Evolutionary conservation across 306 rosid genomes (phyloP).

Genomic region (Psophocarpus tetragonolobus): DNA sequence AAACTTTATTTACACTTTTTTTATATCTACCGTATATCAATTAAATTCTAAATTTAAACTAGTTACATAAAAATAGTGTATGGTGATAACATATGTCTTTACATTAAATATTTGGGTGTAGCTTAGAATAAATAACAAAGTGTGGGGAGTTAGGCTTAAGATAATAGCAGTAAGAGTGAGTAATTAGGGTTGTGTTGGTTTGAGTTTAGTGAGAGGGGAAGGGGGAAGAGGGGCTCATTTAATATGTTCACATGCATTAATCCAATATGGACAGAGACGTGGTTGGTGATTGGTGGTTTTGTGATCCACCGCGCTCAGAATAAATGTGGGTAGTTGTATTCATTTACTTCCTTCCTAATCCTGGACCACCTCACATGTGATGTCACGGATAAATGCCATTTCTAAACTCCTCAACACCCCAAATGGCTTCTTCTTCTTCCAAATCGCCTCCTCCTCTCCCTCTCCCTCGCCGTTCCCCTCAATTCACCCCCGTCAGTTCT

Average conservation of each 20-base stretch:
- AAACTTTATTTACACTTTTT: no score
- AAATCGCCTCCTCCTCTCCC: constrained; percentile 43
- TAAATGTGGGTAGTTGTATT: constrained; percentile 35
- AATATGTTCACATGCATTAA: constrained; percentile 37
- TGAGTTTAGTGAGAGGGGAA: no score
- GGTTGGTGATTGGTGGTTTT: constrained; percentile 29
- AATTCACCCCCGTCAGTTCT: constrained; percentile 45
- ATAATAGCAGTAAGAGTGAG: no score
- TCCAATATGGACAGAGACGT: constrained; percentile 22
- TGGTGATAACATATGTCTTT: no score
- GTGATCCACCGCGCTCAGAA: constrained; percentile 29
- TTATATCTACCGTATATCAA: no score
- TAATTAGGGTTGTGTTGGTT: no score
- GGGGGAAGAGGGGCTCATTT: neutral
- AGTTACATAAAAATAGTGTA: no score
- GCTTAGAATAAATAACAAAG: no score
- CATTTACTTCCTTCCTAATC: neutral
- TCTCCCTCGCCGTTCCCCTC: constrained; percentile 52
- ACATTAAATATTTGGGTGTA: no score
- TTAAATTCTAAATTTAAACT: no score
- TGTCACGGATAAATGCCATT: neutral
- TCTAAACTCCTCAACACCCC: neutral
- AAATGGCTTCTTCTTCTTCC: constrained; percentile 41
- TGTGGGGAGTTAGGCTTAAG: no score
- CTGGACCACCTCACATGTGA: constrained; percentile 26